Percentiles rank a stretch among this genome's conserved stretches.
These are phyloP conservation scores for Manihot esculenta DNA, from an alignment of 441 rosid genomes.

Conservation along the genomic window DNA sequence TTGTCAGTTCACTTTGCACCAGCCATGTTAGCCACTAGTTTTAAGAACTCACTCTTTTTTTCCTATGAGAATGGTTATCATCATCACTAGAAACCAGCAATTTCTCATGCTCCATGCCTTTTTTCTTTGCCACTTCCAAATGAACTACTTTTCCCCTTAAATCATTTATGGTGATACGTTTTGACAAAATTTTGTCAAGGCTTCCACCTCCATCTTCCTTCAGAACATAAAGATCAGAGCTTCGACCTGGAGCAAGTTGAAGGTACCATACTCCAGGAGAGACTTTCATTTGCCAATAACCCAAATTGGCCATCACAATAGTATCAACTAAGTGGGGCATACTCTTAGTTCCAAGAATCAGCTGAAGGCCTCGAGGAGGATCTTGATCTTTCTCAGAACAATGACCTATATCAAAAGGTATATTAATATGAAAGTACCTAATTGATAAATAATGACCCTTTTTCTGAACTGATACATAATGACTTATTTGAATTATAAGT, in stretches of 20 bases:
- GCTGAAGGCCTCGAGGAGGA: conserved; percentile 97
- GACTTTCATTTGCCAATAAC: conserved; percentile 99
- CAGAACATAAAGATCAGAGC: conserved; percentile 81
- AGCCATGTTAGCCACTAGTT: conserved; percentile 17
- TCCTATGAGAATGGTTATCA: conserved; percentile 45
- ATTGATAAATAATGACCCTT: background rate
- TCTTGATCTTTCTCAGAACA: conserved; percentile 98
- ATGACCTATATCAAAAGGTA: conserved; percentile 58
- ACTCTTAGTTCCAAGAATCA: conserved; percentile 93
- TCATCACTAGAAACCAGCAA: conserved; percentile 70
- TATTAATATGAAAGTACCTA: background rate
- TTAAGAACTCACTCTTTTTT: conserved; percentile 48
- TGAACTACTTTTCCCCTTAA: conserved; percentile 96
- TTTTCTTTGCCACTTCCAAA: conserved; percentile 85
- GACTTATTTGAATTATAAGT: background rate
- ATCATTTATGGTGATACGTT: conserved; percentile 82
- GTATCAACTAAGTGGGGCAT: conserved; percentile 95
- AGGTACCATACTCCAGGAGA: conserved; percentile 98
- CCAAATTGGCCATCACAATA: conserved; percentile 99
- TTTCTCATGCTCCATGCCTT: conserved; percentile 92
- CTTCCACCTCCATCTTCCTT: conserved; percentile 58
- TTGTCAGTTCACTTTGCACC: conserved; percentile 11
- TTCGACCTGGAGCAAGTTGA: conserved; percentile 98
- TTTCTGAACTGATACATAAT: background rate
- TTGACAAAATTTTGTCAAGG: conserved; percentile 49